phyloP scores from a whole-genome alignment of 495 filamentous ascomycete species.

The Penicillium verhagenii region DNA sequence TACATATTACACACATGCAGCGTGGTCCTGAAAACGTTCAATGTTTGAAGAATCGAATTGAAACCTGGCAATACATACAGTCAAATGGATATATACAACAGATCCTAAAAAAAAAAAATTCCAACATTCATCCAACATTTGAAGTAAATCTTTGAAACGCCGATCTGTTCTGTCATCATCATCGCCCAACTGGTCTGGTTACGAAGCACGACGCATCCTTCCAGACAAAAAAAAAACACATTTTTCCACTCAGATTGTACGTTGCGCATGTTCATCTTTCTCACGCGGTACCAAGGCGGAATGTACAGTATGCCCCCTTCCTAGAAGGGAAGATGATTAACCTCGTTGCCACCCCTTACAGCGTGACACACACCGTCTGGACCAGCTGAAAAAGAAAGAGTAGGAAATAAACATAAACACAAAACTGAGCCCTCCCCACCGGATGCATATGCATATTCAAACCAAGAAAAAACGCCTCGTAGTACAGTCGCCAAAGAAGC shows the following conservation, averaged over 20 bases:
- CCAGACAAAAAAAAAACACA: neutral
- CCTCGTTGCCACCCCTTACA: neutral
- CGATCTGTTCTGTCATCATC: constrained; percentile 2
- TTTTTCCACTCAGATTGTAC: neutral
- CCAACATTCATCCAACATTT: constrained; percentile 1
- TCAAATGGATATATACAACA: constrained; percentile 11
- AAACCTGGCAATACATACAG: constrained; percentile 16
- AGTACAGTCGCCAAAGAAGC: constrained; percentile 17
- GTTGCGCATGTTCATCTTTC: neutral
- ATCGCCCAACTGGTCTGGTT: neutral
- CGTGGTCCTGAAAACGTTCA: too few species aligned
- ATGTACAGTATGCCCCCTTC: neutral
- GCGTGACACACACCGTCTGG: constrained; percentile 1
- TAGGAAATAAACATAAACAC: too few species aligned
- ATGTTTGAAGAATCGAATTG: constrained; percentile 8
- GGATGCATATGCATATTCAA: constrained; percentile 20
- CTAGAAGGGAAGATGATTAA: neutral
- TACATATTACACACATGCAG: too few species aligned
- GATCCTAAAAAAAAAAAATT: too few species aligned
- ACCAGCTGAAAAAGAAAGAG: constrained; percentile 3
- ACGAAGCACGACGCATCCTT: neutral
- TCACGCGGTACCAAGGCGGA: neutral
- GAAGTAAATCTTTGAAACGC: neutral
- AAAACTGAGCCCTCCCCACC: constrained; percentile 6
- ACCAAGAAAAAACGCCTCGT: constrained; percentile 22